Base-by-base conservation (phyloP, 257 asterid genomes). In the Rauvolfia tetraphylla region DNA sequence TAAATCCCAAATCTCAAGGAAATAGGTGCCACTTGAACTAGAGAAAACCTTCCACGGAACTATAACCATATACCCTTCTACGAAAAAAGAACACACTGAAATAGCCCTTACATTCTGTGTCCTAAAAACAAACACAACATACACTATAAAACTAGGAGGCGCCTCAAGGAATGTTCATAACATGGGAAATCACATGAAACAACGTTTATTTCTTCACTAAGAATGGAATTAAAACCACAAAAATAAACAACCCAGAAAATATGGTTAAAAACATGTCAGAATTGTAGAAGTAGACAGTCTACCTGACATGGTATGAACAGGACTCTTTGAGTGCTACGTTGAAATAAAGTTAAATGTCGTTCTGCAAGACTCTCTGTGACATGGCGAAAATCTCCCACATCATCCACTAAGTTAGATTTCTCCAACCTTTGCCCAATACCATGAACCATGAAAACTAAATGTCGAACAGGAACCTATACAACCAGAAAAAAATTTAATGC, bases 351-450 rank as follows among this genome's bases (percentile, higher is more conserved):
- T 81, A 95, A 84, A 84, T 95, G 99, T 74, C 88, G 77, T 80
- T 91, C 98, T 15, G 96, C 96, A 70, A 95, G 89, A 78, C 85
- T 84, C 80, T 91, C 86, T 22, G 98, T 90, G 56, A 91, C 73
- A 27, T 85, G 94, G 82, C 97, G 97, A 81, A 91, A 93, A 80
- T 79, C 82, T 77, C 88, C 91, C 82, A 95, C 99, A 84, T 95
- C 99, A 83, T 95, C 99, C 73, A 95, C 99, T 83, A 95, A 88
- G 85, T 93, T 95, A 54, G 99, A 95, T 76, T 93, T 95, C 85
- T 93, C 98, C 89, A 95, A 82, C 81, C 99, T 91, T 85, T 95
- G 99, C 74, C 99, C 99, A 78, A 95, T 93, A 74, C 98, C 99
- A 71, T 95, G 99, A 79, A 95, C 95, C 98, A 95, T 93, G 89